phyloP scores from a whole-genome alignment of 352 stramenopile genomes.

The Phytophthora idaei region DNA sequence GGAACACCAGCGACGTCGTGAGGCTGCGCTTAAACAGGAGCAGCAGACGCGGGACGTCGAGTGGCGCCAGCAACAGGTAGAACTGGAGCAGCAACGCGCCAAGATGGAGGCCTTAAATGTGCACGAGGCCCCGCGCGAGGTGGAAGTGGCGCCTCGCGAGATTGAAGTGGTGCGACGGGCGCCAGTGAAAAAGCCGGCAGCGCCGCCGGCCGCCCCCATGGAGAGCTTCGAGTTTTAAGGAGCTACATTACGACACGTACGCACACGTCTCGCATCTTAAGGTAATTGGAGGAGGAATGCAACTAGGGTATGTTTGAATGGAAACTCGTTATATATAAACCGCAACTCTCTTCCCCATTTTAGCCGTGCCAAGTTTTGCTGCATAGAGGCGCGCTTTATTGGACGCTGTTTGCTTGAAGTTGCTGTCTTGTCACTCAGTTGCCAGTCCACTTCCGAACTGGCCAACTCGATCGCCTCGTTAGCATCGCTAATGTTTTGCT shows the following conservation, averaged over 20 bases:
- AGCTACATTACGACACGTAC: slow-evolving; percentile 23
- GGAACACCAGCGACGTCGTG: slow-evolving; percentile 66
- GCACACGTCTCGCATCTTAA: slow-evolving; percentile 23
- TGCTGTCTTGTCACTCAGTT: too few relatives aligned
- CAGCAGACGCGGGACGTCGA: slow-evolving; percentile 34
- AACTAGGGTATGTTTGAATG: slow-evolving; percentile 36
- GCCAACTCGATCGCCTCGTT: too few relatives aligned
- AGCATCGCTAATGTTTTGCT: too few relatives aligned
- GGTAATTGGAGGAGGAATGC: slow-evolving; percentile 22
- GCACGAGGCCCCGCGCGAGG: slow-evolving; percentile 26
- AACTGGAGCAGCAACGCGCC: slow-evolving; percentile 30
- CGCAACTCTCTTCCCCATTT: neutral
- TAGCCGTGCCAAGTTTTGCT: slow-evolving; percentile 4
- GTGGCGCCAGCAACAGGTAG: slow-evolving; percentile 35
- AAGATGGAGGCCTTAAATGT: slow-evolving; percentile 31
- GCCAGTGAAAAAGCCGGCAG: slow-evolving; percentile 34
- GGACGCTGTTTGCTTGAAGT: too few relatives aligned
- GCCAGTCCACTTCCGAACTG: too few relatives aligned
- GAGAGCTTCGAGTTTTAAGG: slow-evolving; percentile 51
- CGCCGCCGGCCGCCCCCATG: slow-evolving; percentile 27
- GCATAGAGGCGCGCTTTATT: slow-evolving; percentile 2
- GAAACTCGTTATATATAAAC: slow-evolving; percentile 32
- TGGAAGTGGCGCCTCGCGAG: slow-evolving; percentile 45
- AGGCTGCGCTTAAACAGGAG: slow-evolving; percentile 62
- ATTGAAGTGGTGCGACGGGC: slow-evolving; percentile 53